Conservation (phyloP, 2,329 filamentous ascomycete genomes). For the Ophiosphaerella korrae region DNA sequence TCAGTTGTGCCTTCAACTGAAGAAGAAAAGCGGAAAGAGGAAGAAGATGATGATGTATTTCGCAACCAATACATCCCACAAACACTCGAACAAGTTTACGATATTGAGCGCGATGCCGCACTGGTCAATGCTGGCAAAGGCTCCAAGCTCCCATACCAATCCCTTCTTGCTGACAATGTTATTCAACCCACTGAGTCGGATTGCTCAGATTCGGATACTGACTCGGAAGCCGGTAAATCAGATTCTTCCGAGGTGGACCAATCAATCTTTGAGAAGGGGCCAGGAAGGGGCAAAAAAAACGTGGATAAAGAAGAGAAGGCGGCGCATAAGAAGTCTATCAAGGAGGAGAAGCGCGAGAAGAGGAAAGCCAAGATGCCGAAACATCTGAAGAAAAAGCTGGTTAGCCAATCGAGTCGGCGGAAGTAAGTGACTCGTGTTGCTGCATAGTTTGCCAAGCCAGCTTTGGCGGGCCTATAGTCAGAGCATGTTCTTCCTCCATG, state of each 20-base stretch:
- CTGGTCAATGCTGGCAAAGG: constrained; percentile 75
- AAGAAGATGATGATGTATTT: constrained; percentile 90
- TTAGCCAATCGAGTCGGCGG: constrained; percentile 65
- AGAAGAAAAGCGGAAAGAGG: constrained; percentile 61
- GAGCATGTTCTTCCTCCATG: constrained; percentile 90
- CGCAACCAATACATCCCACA: constrained; percentile 96
- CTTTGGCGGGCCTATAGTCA: constrained; percentile 44
- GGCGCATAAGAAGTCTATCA: constrained; percentile 86
- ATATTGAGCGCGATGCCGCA: constrained; percentile 88
- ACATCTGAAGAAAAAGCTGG: constrained; percentile 87
- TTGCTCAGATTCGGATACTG: constrained; percentile 44
- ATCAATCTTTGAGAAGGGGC: constrained; percentile 42
- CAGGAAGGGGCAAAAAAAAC: constrained; percentile 59
- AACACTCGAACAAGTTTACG: constrained; percentile 93
- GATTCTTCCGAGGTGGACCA: constrained; percentile 37
- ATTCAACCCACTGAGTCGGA: constrained; percentile 48
- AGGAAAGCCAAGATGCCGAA: constrained; percentile 96
- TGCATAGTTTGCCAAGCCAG: no score
- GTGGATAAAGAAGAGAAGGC: constrained; percentile 91
- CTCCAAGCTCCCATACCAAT: constrained; percentile 80
- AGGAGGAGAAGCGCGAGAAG: constrained; percentile 94
- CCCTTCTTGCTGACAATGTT: constrained; percentile 75
- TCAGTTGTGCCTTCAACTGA: constrained; percentile 56
- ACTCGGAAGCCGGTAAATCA: constrained; percentile 17
- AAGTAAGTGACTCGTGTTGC: constrained; percentile 52